A percentile compares a stretch with the other conserved stretches of the same genome.
Conservation (phyloP, 2,329 filamentous ascomycete genomes). For the Fusarium fujikuroi region DNA sequence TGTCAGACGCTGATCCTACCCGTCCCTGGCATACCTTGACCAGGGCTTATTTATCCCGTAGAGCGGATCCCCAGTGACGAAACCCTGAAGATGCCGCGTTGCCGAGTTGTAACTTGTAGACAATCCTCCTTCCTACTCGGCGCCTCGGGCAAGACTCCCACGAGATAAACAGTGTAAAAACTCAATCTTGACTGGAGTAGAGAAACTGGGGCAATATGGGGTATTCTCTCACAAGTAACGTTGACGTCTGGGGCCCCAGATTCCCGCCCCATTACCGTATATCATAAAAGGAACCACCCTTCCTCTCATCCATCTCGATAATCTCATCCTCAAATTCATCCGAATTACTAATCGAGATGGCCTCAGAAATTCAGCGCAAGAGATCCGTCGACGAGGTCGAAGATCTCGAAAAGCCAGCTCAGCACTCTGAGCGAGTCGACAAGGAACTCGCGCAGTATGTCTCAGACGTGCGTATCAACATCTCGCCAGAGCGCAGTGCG, state of each 20-base stretch:
- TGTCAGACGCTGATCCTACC: conserved; percentile 8
- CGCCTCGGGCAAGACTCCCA: conserved; percentile 19
- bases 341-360: background rate
- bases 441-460: conserved; percentile 75
- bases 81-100: conserved; percentile 21
- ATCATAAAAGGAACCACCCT: background rate
- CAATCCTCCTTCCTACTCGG: conserved; percentile 7
- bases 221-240: background rate
- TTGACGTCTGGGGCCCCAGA: conserved; percentile 12
- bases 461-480: conserved; percentile 63
- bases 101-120: conserved; percentile 21
- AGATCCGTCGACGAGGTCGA: conserved; percentile 43
- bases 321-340: background rate
- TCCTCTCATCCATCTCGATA: background rate
- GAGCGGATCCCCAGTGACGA: conserved; percentile 10
- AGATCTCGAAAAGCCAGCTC: conserved; percentile 56
- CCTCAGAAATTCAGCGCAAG: conserved; percentile 28
- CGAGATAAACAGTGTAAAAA: background rate
- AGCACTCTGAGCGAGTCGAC: conserved; percentile 66
- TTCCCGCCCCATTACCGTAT: background rate
- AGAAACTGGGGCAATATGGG: conserved; percentile 1
- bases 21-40: background rate
- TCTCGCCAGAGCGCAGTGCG: conserved; percentile 68
- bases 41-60: background rate
- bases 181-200: background rate